A percentile compares a stretch with the other conserved stretches of the same genome.
Evolutionary conservation across 148 eudicot species (phyloP).

Genomic region (Agrostemma githago): DNA sequence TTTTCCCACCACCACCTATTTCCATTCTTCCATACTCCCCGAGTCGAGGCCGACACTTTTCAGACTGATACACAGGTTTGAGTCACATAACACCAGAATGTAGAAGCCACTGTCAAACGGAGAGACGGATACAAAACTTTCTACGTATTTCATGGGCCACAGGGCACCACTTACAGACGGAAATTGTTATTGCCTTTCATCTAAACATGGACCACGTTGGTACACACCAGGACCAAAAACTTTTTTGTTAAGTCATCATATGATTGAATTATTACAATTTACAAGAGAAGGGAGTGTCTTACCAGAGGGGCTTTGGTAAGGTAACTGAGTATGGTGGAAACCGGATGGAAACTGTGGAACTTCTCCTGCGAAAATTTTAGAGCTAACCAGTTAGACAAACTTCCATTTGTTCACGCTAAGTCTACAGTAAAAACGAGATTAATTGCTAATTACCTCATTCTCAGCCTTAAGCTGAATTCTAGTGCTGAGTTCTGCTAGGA

Average conservation of each 20-base stretch:
- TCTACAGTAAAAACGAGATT: background rate
- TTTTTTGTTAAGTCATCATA: too few species aligned
- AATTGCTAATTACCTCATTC: slow-evolving; percentile 46
- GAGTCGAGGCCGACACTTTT: background rate
- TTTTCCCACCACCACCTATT: slow-evolving; percentile 8
- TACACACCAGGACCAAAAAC: too few species aligned
- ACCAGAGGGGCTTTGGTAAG: slow-evolving; percentile 97
- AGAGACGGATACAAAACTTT: too few species aligned
- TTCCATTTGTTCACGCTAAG: background rate
- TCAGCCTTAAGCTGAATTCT: slow-evolving; percentile 93
- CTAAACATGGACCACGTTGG: too few species aligned
- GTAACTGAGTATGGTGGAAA: slow-evolving; percentile 88
- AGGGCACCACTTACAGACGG: too few species aligned
- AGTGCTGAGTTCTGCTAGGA: slow-evolving; percentile 86
- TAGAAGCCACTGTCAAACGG: too few species aligned
- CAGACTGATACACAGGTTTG: too few species aligned
- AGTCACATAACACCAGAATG: too few species aligned
- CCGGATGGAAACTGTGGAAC: slow-evolving; percentile 96
- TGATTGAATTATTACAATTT: background rate
- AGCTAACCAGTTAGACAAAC: background rate
- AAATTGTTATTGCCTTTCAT: too few species aligned
- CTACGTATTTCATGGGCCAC: too few species aligned
- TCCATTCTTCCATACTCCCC: background rate
- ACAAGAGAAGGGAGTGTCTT: slow-evolving; percentile 26
- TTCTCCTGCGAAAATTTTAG: slow-evolving; percentile 53